Conservation (phyloP, 371 early-diverging fungal genomes). For the Mortierella sp. region DNA sequence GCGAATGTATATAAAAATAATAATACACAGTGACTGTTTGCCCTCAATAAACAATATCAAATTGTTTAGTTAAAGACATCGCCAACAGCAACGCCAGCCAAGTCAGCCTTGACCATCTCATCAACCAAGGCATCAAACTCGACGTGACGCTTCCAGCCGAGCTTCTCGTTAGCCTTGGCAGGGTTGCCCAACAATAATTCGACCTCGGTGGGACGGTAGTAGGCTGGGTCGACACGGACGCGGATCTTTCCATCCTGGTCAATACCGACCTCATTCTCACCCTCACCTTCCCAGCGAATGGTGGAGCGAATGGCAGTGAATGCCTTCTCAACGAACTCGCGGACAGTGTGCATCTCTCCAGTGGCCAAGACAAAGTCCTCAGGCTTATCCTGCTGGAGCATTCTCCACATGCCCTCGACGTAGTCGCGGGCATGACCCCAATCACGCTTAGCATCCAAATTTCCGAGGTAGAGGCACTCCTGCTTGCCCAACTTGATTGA, state of each 20-base stretch:
- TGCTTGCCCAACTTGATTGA: conserved; percentile 80
- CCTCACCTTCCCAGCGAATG: conserved; percentile 86
- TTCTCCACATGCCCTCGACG: conserved; percentile 91
- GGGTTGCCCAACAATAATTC: conserved; percentile 86
- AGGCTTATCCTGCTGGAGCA: conserved; percentile 87
- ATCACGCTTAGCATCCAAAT: conserved; percentile 90
- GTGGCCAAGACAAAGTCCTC: conserved; percentile 90
- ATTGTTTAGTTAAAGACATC: conserved; percentile 48
- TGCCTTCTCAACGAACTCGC: conserved; percentile 86
- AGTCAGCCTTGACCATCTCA: conserved; percentile 82
- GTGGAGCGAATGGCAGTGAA: conserved; percentile 76
- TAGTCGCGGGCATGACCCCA: conserved; percentile 94
- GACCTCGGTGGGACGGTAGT: conserved; percentile 92
- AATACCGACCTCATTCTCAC: conserved; percentile 79
- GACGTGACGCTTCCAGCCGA: conserved; percentile 84
- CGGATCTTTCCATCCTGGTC: conserved; percentile 77
- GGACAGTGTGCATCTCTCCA: conserved; percentile 88
- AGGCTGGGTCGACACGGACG: conserved; percentile 82
- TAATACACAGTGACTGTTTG: not conserved
- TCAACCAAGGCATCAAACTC: conserved; percentile 77
- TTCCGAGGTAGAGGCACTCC: conserved; percentile 84
- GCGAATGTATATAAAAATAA: not conserved
- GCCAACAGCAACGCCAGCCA: conserved; percentile 62
- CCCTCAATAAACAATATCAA: not conserved
- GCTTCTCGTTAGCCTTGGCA: conserved; percentile 77